Base-by-base conservation (phyloP, 495 filamentous ascomycete species). In the Symbiotaphrina buchneri region DNA sequence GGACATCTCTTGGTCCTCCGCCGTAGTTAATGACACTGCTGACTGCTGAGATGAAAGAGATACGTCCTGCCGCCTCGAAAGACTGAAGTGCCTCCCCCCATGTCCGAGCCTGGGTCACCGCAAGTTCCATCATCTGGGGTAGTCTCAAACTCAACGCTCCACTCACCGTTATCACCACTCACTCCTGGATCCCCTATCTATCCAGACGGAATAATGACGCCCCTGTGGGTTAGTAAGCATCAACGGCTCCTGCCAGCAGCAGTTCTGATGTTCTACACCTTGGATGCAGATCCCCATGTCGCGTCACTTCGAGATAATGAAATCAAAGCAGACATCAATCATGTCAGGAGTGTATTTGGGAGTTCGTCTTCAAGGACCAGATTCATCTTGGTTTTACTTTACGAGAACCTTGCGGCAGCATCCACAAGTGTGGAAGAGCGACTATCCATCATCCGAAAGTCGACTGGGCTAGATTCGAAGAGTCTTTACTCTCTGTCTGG, bases 111-210 rank as follows among this genome's bases (percentile, higher is more conserved):
- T 40, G 19, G 24, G 18, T 25, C 33, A 2, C 6, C 30, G 14
- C 11, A 18, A 2, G 18, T 20, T 3, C 16, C 14, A 2, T 27
- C 10, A 7, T 32, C 30, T 15, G 15, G 17, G 22, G 14, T 7
- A 29, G 34, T 23, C 30, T n/a, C 5, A 21, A 6, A 13, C 22
- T 10, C 53, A 56, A 46, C 66, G 8, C 60, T 92, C 10, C 84
- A 94, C 47, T 93, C 84, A 2, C 75, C 83, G 2, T 66, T 90
- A 31, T 94, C 84, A 4, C 84, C 84, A 5, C 56, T 93, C 31
- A 79, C 75, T 13, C 79, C 81, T 2, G 58, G 63, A 17, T 87
- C 82, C 0, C 60, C 68, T 2, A 63, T 84, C 10, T 93, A 77
- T 38, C 81, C 84, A 11, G 84, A 93, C 56, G 84, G 84, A 3